Evolutionary conservation across 2,329 filamentous ascomycete genomes (phyloP).

Genomic region (Botryosphaeria dothidea): DNA sequence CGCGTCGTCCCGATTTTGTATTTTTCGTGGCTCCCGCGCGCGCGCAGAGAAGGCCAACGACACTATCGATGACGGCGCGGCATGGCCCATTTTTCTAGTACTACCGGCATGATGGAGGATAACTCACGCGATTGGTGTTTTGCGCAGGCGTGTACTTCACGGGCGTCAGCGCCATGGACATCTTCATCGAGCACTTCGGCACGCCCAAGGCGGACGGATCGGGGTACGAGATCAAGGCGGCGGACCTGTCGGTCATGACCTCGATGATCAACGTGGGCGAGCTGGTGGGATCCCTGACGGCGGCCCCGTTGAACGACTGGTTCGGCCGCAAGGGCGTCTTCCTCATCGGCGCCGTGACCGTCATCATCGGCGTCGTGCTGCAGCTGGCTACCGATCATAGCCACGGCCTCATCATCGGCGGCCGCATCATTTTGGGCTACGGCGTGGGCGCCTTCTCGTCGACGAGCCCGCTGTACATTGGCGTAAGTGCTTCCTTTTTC

Average conservation of each 20-base stretch:
- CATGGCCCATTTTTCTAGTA: too few relatives aligned
- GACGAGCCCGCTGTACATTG: conserved; percentile 42
- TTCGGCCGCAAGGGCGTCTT: conserved; percentile 39
- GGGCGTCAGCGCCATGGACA: conserved; percentile 30
- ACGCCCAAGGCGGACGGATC: conserved; percentile 28
- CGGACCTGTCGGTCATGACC: conserved; percentile 34
- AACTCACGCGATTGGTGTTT: conserved; percentile 12
- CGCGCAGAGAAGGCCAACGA: not conserved
- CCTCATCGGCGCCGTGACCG: conserved; percentile 27
- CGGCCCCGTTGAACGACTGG: conserved; percentile 41
- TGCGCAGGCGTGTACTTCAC: conserved; percentile 39
- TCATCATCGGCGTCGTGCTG: conserved; percentile 27
- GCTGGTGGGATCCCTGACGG: conserved; percentile 37
- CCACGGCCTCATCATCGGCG: conserved; percentile 16
- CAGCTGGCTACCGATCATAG: conserved; percentile 15
- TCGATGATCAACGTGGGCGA: conserved; percentile 45
- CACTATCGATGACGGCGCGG: too few relatives aligned
- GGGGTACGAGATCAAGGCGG: conserved; percentile 30
- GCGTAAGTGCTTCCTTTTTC: conserved; percentile 22
- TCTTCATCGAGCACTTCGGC: conserved; percentile 39
- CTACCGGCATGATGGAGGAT: too few relatives aligned
- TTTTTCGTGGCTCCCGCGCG: not conserved
- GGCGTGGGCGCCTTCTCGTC: conserved; percentile 43
- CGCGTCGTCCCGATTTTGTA: not conserved
- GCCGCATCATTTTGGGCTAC: conserved; percentile 28